Evolutionary conservation across 768 basidiomycete genomes (phyloP), one percentile per base, ranked within the genome.

Genomic region (Termitomyces eurrhizus): DNA sequence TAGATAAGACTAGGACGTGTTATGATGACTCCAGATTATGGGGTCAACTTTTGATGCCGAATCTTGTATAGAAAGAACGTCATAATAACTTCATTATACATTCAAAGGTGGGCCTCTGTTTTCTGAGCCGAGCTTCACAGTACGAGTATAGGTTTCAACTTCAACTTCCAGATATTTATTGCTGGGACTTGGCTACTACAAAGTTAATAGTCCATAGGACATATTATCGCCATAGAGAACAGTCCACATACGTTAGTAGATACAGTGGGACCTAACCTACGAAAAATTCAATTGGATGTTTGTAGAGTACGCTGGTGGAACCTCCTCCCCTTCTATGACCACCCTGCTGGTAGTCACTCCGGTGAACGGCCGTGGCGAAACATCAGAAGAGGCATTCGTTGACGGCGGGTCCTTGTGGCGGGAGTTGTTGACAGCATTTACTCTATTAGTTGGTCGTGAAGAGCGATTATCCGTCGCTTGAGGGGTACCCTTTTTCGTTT

Each of bases 271-370:
- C n/a, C 3, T 11, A n/a, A 12, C 13, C 11, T 29, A 24, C 18
- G 18, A 32, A 7, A 14, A 37, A 32, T 16, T 46, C 24, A 33
- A 24, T 35, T 29, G 37, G 53, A 24, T 11, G 7, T 55, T 2
- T 50, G 39, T 35, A 45, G 35, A 57, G 16, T 61, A 61, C 3
- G 60, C 60, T 37, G 60, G 60, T 32, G 49, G 60, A 16, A 42
- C 26, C 24, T 61, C 60, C 49, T 61, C 60, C 3, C 55, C 60
- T 29, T 51, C 55, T 18, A 3, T 41, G 45, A 29, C 24, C 12
- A 51, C n/a, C 49, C 60, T 56, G 11, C 26, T 57, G 3, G 37
- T 48, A 45, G 37, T 24, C 48, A 32, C 11, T 5, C 12, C 46
- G n/a, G 7, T 9, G 45, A 37, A 50, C 16, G 50, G 42, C 26